Evolutionary conservation across 768 basidiomycete species (phyloP).

Genomic region (Suillus lakei): DNA sequence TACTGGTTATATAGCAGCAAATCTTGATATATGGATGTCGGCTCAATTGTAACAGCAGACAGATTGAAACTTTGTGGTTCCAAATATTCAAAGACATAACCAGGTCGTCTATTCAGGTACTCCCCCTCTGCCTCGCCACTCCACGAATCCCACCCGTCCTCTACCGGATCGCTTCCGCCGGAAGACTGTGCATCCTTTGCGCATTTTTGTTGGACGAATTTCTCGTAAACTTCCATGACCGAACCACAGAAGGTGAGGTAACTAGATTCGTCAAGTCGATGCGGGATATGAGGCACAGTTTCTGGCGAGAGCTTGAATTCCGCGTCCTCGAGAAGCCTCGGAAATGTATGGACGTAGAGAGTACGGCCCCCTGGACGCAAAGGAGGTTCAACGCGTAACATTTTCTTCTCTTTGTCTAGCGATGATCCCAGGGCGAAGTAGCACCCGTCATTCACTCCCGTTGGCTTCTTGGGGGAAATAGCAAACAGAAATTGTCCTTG

Average conservation of each 20-base stretch:
- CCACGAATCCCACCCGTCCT: conserved; percentile 6
- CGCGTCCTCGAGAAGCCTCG: background rate
- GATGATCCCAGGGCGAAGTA: conserved; percentile 6
- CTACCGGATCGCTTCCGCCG: background rate
- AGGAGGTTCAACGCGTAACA: background rate
- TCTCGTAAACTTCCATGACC: background rate
- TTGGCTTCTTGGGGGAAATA: background rate
- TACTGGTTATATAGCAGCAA: conserved; percentile 10
- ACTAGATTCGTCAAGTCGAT: conserved; percentile 1
- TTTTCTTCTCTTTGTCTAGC: background rate
- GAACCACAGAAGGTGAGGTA: conserved; percentile 7
- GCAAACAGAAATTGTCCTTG: background rate
- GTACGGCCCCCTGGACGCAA: background rate
- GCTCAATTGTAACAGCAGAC: background rate
- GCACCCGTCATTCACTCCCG: background rate
- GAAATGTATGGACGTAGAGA: conserved; percentile 9
- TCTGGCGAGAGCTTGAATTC: background rate
- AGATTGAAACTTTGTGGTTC: background rate
- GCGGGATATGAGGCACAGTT: background rate
- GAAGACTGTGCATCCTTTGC: background rate
- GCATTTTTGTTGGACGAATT: background rate
- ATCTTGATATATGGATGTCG: conserved; percentile 4
- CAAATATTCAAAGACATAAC: conserved; percentile 10
- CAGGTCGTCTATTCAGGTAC: background rate
- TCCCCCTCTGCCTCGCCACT: conserved; percentile 5